Percentiles rank a stretch among this genome's conserved stretches.
phyloP scores from a whole-genome alignment of 345 rosid genomes.

The Gossypium arboreum region DNA sequence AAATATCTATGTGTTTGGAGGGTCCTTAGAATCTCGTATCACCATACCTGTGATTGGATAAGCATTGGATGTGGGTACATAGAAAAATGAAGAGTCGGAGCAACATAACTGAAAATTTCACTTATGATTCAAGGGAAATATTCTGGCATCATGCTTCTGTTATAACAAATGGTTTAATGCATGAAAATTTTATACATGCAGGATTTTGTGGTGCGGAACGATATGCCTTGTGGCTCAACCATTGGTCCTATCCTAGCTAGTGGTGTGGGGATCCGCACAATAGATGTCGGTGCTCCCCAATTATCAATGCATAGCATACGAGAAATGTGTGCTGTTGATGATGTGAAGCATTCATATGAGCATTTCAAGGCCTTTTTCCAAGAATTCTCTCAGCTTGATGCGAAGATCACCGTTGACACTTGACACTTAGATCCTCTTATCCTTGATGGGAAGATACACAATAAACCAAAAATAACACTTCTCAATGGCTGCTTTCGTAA shows the following conservation, averaged over 20 bases:
- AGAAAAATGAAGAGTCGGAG: too few relatives aligned
- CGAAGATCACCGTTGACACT: constrained; percentile 55
- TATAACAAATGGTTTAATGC: too few relatives aligned
- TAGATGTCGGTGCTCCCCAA: constrained; percentile 97
- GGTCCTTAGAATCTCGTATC: too few relatives aligned
- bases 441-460: not conserved
- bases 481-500: too few relatives aligned
- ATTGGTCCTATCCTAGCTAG: constrained; percentile 96
- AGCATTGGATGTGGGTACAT: too few relatives aligned
- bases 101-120: too few relatives aligned
- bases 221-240: constrained; percentile 91
- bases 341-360: constrained; percentile 44
- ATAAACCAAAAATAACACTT: too few relatives aligned
- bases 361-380: constrained; percentile 88
- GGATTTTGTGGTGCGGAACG: constrained; percentile 98
- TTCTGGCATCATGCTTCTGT: not conserved
- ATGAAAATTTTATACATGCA: constrained; percentile 20
- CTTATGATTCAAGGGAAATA: not conserved
- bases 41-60: too few relatives aligned
- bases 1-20: too few relatives aligned
- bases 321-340: constrained; percentile 67
- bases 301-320: constrained; percentile 95
- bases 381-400: constrained; percentile 62
- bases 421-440: constrained; percentile 37
- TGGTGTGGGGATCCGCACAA: constrained; percentile 87